Evolutionary conservation across 2,329 filamentous ascomycete species (phyloP), one percentile per base, ranked within the genome.

Genomic region (Mycocentrospora acerina): DNA sequence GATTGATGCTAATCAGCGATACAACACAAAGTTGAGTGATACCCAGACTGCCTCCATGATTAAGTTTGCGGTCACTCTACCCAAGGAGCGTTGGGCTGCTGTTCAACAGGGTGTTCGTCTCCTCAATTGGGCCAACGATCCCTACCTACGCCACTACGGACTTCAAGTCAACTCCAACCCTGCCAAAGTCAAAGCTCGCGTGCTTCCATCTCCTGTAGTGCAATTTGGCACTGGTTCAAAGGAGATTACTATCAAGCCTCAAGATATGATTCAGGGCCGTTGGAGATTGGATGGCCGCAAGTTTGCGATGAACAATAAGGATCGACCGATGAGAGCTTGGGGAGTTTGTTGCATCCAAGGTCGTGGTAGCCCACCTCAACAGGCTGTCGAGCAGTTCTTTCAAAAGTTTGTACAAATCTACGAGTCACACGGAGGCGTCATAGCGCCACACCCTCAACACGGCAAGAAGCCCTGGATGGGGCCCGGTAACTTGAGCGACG

Each of bases 271-370:
- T 13, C 67, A 70, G 19, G 93, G 91, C 24, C 84, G 89, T 16
- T 98, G 93, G 93, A 88, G 95, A 63, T 74, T 97, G 9, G 82
- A 88, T 18, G 83, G 82, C 19, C 89, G 88, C 67, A 84, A 85
- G 64, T 96, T 96, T 63, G 74, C 83, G 10, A 69, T 73, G 35
- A 67, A 78, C 3, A 93, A 95, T 59, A 52, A 68, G 0, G 66
- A 71, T 1, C 51, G 48, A 4, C 76, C 80, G 0, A 74, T 97
- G 6, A 74, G 73, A 34, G 78, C 77, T 15, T 98, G 91, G 90
- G 88, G 82, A 4, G 75, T 96, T 17, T 79, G 86, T 32, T 74
- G 82, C 27, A 76, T 90, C 31, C 74, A 79, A 12, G 72, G 73
- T n/a, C 74, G 77, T 19, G 64, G 68, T 31, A 65, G 68, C 7